phyloP scores from a whole-genome alignment of 2,329 filamentous ascomycete genomes.

The Phoma sp. region DNA sequence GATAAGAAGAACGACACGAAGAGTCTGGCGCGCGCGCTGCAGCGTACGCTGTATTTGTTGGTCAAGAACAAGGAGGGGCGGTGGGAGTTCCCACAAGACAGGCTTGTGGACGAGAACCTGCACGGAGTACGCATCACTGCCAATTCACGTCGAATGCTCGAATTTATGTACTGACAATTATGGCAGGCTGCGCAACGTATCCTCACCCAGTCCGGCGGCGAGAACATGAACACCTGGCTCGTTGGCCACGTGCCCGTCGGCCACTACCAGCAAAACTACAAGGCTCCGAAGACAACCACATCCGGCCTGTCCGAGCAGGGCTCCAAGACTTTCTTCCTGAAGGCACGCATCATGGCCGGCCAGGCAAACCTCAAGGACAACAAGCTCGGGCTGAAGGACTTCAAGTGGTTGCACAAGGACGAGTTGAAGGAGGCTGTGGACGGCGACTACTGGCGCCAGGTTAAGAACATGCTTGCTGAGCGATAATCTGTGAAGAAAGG shows the following conservation, averaged over 20 bases:
- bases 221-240: conserved; percentile 99
- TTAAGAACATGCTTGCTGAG: conserved; percentile 84
- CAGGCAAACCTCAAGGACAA: conserved; percentile 81
- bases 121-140: conserved; percentile 70
- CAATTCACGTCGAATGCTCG: no score
- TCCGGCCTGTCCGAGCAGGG: conserved; percentile 58
- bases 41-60: conserved; percentile 84
- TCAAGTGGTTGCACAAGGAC: conserved; percentile 90
- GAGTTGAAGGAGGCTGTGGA: conserved; percentile 75
- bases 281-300: conserved; percentile 27
- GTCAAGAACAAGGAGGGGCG: conserved; percentile 73
- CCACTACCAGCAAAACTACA: conserved; percentile 70
- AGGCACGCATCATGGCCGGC: conserved; percentile 95
- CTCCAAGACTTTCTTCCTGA: conserved; percentile 93
- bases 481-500: conserved; percentile 58
- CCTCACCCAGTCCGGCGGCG: conserved; percentile 75
- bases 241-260: conserved; percentile 90
- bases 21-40: conserved; percentile 79
- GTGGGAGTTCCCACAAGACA: conserved; percentile 84
- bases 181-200: conserved; percentile 79
- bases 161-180: conserved; percentile 16
- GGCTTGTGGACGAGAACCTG: conserved; percentile 75
- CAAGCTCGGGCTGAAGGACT: conserved; percentile 75
- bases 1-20: conserved; percentile 75
- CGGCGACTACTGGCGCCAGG: conserved; percentile 71